Percentiles rank a stretch among this genome's conserved stretches.
These are phyloP conservation scores for Hypoxylon sp. DNA, from an alignment of 2,329 filamentous ascomycete species.

Conservation along the genomic window DNA sequence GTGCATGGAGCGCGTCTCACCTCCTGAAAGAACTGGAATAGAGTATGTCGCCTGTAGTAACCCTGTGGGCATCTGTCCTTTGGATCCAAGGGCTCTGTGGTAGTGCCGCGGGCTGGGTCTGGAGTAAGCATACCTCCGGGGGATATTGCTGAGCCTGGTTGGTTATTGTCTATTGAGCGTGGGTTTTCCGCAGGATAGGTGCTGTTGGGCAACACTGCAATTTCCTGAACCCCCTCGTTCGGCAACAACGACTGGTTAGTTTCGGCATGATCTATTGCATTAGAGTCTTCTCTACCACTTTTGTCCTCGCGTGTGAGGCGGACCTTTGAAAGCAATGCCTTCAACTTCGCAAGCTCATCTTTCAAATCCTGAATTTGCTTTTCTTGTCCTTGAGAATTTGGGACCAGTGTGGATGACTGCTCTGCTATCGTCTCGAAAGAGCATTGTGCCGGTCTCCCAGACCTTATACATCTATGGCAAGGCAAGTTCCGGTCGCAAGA, in stretches of 20 bases:
- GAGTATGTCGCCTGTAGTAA: constrained; percentile 43
- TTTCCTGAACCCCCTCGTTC: constrained; percentile 1
- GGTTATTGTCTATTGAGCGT: background rate
- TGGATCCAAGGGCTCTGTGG: constrained; percentile 37
- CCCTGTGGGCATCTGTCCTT: constrained; percentile 38
- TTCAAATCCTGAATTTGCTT: constrained; percentile 36
- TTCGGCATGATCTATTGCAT: background rate
- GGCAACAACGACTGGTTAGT: background rate
- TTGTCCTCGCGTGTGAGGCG: background rate
- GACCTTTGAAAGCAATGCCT: constrained; percentile 26
- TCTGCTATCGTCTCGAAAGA: constrained; percentile 36
- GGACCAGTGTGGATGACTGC: background rate
- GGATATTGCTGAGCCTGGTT: background rate
- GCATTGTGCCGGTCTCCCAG: constrained; percentile 40
- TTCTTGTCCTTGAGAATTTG: constrained; percentile 22
- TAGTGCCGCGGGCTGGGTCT: constrained; percentile 5
- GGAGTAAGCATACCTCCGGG: background rate
- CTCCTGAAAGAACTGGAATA: constrained; percentile 47
- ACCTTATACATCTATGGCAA: constrained; percentile 46
- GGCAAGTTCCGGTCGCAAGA: constrained; percentile 46
- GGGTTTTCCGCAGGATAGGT: background rate
- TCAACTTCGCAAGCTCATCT: constrained; percentile 34
- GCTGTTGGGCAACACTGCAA: background rate
- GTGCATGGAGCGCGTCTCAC: constrained; percentile 22
- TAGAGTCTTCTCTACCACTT: background rate